Evolutionary conservation across 1,139 yeast genomes (phyloP).

Genomic region (Hansenula lynferdii): DNA sequence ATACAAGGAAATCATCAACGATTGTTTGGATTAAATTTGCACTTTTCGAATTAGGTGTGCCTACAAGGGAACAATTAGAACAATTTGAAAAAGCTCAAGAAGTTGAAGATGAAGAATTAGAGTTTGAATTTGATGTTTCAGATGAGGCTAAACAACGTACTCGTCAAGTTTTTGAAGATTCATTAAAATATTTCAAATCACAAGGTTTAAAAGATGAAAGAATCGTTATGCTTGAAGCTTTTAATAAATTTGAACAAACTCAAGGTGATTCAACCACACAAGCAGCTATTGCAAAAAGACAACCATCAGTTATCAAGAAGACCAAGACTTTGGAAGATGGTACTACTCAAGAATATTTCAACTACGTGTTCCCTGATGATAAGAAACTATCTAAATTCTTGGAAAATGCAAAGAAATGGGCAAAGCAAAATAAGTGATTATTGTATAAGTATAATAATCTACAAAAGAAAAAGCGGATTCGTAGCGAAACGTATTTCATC

Average conservation of each 20-base stretch:
- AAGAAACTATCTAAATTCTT: conserved; percentile 47
- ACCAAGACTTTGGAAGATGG: conserved; percentile 41
- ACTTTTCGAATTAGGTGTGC: conserved; percentile 65
- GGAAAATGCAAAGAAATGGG: conserved; percentile 64
- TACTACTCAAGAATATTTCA: conserved; percentile 50
- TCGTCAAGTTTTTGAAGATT: conserved; percentile 53
- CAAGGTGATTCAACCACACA: conserved; percentile 50
- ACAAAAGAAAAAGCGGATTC: too few species aligned
- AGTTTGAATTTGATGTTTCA: conserved; percentile 43
- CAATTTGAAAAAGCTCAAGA: conserved; percentile 29
- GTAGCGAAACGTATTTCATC: background rate
- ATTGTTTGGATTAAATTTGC: conserved; percentile 66
- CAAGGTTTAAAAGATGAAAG: conserved; percentile 39
- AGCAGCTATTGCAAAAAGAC: conserved; percentile 35
- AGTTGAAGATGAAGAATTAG: conserved; percentile 42
- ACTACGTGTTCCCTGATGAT: conserved; percentile 68
- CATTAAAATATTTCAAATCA: conserved; percentile 40
- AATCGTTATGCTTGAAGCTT: conserved; percentile 53
- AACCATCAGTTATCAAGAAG: conserved; percentile 55
- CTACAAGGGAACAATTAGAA: conserved; percentile 46
- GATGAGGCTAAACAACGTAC: conserved; percentile 48
- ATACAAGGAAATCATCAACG: conserved; percentile 30
- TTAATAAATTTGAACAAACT: conserved; percentile 56
- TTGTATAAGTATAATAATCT: background rate
- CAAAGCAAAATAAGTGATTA: conserved; percentile 20